Base-by-base conservation (phyloP, 2,329 filamentous ascomycete genomes). In the Berkeleyomyces rouxiae region DNA sequence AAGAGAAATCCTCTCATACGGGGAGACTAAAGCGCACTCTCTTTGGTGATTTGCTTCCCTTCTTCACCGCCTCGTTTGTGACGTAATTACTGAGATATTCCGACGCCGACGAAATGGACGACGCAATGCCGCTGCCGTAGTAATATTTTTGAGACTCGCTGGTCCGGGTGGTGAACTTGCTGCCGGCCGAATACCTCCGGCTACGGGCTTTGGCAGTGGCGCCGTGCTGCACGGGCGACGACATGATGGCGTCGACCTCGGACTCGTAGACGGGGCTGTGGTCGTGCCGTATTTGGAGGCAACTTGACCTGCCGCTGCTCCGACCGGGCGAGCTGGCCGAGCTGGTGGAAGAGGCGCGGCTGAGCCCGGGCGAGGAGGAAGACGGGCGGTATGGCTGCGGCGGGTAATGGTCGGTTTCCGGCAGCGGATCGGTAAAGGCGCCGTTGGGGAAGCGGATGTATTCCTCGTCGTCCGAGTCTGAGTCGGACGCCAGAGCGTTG, bases 371-470 rank as follows among this genome's bases (percentile, higher is more conserved):
- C n/a, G 61, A 53, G 6, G 55, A 13, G 33, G 51, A 10, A 3
- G 59, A n/a, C 16, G 53, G 42, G 4, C 37, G 37, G 33, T 55
- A 40, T 6, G 37, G 44, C 9, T 59, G 40, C 36, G 59, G 13
- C 7, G 36, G 40, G 10, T 53, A 53, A 40, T 57, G 40, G 37
- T 53, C 60, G 10, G 60, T 36, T 23, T 37, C 46, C n/a, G 59
- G 49, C 37, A 61, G 42, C 33, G 60, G 47, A 31, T 64, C 63
- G 36, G 47, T 40, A 59, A 64, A 64, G 11, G 60, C 60, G 7
- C 63, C 63, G 55, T 64, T 64, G 23, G 63, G 60, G 31, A 64
- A 64, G 16, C 60, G 63, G 43, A 64, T 64, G 57, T 64, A 64
- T 5, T 64, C 60, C 51, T 64, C 63, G 36, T 64, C 63, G 47